Base-by-base conservation (phyloP, 345 rosid species). In the Pistacia integerrima region DNA sequence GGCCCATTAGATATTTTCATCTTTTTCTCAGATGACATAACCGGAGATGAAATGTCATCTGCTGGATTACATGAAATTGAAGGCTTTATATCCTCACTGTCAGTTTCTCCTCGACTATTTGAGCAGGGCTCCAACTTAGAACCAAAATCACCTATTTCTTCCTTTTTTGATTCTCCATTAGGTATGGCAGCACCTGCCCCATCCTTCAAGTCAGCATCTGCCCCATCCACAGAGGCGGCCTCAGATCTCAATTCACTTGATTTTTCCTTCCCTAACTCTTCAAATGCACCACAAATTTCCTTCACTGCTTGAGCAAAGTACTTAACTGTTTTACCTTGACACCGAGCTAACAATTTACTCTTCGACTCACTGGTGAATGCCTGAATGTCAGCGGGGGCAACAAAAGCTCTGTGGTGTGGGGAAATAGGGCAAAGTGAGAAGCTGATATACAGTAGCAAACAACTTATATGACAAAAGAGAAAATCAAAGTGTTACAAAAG, bases 261-360 rank as follows among this genome's bases (percentile, higher is more conserved):
- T 56, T 86, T 90, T 71, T 80, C 83, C 77, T 83, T 85, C 80
- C 85, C 89, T 54, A 77, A 82, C 83, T 90, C 89, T 66, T 92
- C 92, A 89, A 91, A 96, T 68, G 90, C 97, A 77, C 80, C 78
- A 73, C 87, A 90, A 35, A 94, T 96, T 80, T 96, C 99, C 85
- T 88, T 83, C 61, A 90, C 97, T 64, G 99, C 99, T 84, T 84
- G 92, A 71, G 88, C 79, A 84, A 93, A 96, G 83, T 75, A 74
- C 85, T 89, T 96, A 59, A 77, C 85, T 60, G 91, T 82, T 88
- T 91, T 93, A 77, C 89, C 90, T 82, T 90, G 89, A 79, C 93
- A 90, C 75, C 89, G 84, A 75, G 85, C 83, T 18, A 80, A 74
- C 77, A 96, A 76, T 77, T 87, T 91, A 72, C 67, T 85, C 93